Base-by-base conservation (phyloP, 305 asterid species). In the Salvia sclarea region DNA sequence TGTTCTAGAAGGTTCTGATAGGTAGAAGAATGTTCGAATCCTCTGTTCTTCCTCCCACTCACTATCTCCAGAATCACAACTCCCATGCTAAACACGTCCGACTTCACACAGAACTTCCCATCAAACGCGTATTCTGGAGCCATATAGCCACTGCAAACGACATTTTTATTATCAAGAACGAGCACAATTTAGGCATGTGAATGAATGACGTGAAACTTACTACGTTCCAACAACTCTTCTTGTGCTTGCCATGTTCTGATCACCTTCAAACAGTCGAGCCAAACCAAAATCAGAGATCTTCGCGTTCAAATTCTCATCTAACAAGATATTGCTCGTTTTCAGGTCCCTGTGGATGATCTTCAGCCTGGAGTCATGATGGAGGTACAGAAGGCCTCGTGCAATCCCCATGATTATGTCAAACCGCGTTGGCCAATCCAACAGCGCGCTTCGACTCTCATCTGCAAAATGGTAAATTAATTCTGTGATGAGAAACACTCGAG, bases 71-170 rank as follows among this genome's bases (percentile, higher is more conserved):
- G 8, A 11, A 73, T 58, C 1, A 73, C 68, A 0, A 73, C 77
- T 24, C 74, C 78, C 17, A 74, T 5, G 49, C 77, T 73, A 21
- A 58, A 73, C 2, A 73, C 40, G 8, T 73, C 77, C 0, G 77
- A 65, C 38, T 60, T 66, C 13, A 60, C 31, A 0, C 74, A 74
- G 70, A 66, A 67, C 1, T 28, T 67, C 4, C 78, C 78, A 0
- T 74, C 20, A 18, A 60, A 60, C 2, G 80, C 80, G 5, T 83
- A 83, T 60, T 80, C 85, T 44, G 84, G 87, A 61, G 87, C 14
- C 58, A 52, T 52, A 22, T 52, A 52, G 33, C 58, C 58, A 5
- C 53, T 47, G 24, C 53, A 47, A 40, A 16, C 0, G 13, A 0
- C 13, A 25, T 13, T 54, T 1, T 28, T 16, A n/a, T n/a, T n/a